Evolutionary conservation across 495 filamentous ascomycete genomes (phyloP).

Genomic region (Hypomontagnella submonticulosa): DNA sequence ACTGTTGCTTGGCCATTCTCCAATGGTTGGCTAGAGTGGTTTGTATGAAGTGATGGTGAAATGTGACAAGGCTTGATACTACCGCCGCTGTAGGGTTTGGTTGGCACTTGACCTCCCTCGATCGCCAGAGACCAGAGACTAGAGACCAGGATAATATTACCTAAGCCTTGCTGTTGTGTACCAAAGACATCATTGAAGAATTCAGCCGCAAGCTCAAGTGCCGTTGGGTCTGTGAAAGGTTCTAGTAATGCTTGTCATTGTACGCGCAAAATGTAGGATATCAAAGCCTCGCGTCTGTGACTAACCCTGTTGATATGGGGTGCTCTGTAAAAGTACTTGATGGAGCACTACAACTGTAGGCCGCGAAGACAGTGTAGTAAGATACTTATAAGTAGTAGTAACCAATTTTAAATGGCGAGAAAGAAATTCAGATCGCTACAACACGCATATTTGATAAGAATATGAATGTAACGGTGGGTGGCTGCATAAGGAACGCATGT

Average conservation of each 20-base stretch:
- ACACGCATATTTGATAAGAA: slow-evolving; percentile 28
- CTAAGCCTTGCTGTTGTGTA: slow-evolving; percentile 29
- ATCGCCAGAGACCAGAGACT: slow-evolving; percentile 12
- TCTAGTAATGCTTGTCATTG: background rate
- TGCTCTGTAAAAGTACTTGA: slow-evolving; percentile 1
- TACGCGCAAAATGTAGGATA: slow-evolving; percentile 6
- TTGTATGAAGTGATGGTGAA: slow-evolving; percentile 35
- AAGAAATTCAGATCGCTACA: slow-evolving; percentile 19
- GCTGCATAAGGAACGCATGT: slow-evolving; percentile 40
- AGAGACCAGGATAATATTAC: slow-evolving; percentile 24
- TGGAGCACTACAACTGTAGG: background rate
- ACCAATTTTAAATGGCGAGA: slow-evolving; percentile 9
- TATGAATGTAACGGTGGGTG: slow-evolving; percentile 45
- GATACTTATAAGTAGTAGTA: no score
- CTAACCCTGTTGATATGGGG: slow-evolving; percentile 4
- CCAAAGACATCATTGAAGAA: slow-evolving; percentile 13
- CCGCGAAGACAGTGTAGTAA: slow-evolving; percentile 13
- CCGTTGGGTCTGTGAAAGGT: slow-evolving; percentile 3
- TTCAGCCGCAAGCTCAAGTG: slow-evolving; percentile 3
- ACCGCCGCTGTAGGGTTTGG: slow-evolving; percentile 22
- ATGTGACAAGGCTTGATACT: slow-evolving; percentile 40
- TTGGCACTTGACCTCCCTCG: slow-evolving; percentile 16
- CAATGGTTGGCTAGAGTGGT: slow-evolving; percentile 28
- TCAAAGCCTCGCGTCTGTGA: slow-evolving; percentile 9
- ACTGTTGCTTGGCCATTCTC: slow-evolving; percentile 18